Conservation (phyloP, 2,329 filamentous ascomycete species). For the Myrmaecium sp. region DNA sequence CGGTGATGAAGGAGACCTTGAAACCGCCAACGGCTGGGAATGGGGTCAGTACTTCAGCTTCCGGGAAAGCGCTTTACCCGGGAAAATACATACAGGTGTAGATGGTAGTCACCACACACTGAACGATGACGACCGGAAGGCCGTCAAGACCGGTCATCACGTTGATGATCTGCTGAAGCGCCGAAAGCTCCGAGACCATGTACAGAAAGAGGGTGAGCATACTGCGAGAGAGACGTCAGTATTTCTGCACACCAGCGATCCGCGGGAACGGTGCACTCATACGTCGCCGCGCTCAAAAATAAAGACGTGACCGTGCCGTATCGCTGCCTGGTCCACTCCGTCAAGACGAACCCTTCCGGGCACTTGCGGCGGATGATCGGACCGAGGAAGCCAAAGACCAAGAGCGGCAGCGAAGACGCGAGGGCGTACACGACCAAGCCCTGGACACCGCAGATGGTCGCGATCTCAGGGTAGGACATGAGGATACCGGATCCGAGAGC, state of each 20-base stretch:
- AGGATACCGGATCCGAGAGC: conserved; percentile 71
- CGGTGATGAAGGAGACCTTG: conserved; percentile 68
- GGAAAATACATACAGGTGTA: conserved; percentile 51
- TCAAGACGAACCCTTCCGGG: conserved; percentile 69
- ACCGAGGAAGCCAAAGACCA: conserved; percentile 58
- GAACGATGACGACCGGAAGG: conserved; percentile 59
- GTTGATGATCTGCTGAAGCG: conserved; percentile 61
- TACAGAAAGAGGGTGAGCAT: conserved; percentile 71
- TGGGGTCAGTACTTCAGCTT: conserved; percentile 4
- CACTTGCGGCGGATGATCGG: conserved; percentile 66
- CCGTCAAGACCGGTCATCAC: conserved; percentile 59
- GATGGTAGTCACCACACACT: conserved; percentile 62
- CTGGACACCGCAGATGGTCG: conserved; percentile 63
- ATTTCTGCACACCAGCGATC: neutral
- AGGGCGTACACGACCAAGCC: conserved; percentile 63
- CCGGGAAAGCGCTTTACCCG: neutral
- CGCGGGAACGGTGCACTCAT: conserved; percentile 11
- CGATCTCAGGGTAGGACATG: conserved; percentile 67
- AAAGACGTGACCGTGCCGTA: conserved; percentile 54
- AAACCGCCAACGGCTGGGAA: conserved; percentile 57
- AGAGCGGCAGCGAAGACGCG: conserved; percentile 51
- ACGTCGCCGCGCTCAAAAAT: conserved; percentile 61
- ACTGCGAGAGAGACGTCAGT: conserved; percentile 9
- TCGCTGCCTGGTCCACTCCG: conserved; percentile 67
- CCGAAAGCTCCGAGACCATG: conserved; percentile 73